Evolutionary conservation across 768 basidiomycete species (phyloP).

Genomic region (Mycena polygramma): DNA sequence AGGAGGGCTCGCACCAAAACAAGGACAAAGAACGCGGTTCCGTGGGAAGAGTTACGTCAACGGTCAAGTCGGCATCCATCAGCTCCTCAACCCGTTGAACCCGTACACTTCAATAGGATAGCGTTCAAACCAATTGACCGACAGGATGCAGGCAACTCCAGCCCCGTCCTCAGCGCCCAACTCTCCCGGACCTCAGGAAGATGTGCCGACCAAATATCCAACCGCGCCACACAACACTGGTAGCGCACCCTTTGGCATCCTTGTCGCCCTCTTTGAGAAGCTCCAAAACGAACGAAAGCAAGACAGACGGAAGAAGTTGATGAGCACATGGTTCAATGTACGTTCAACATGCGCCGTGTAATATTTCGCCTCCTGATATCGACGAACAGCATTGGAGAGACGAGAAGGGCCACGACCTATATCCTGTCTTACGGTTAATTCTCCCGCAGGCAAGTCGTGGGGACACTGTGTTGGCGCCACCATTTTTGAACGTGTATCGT

Average conservation of each 20-base stretch:
- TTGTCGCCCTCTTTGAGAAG: constrained; percentile 81
- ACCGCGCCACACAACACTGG: constrained; percentile 75
- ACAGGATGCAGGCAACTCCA: constrained; percentile 75
- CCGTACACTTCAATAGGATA: background rate
- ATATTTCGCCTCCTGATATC: constrained; percentile 31
- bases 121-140: constrained; percentile 29
- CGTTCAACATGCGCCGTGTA: constrained; percentile 42
- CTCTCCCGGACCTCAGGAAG: constrained; percentile 53
- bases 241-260: constrained; percentile 77
- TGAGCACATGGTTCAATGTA: constrained; percentile 88
- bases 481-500: constrained; percentile 2
- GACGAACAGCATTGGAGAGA: constrained; percentile 81
- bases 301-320: constrained; percentile 75
- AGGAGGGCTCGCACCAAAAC: constrained; percentile 35
- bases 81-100: background rate
- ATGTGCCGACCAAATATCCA: constrained; percentile 56
- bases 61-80: background rate
- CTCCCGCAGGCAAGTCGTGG: constrained; percentile 80
- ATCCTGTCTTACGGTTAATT: constrained; percentile 89
- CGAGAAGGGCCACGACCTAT: constrained; percentile 89
- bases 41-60: constrained; percentile 16
- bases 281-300: constrained; percentile 80
- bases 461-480: constrained; percentile 14
- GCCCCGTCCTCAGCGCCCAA: constrained; percentile 70
- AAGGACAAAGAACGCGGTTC: constrained; percentile 53